Conservation (phyloP, 2,329 filamentous ascomycete species). For the Epichloe uncinata region DNA sequence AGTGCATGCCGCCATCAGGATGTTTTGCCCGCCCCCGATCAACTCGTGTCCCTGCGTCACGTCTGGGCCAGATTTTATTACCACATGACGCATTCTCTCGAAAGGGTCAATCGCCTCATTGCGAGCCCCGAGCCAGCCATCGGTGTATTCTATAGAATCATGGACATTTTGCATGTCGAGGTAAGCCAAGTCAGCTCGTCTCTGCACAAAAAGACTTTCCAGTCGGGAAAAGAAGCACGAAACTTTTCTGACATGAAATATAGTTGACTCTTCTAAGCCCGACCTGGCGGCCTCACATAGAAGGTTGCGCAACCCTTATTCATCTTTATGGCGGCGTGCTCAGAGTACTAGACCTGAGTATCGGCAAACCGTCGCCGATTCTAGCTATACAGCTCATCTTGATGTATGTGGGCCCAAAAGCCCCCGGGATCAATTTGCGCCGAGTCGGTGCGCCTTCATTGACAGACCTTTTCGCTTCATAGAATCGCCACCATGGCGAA, state of each 20-base stretch:
- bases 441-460: background rate
- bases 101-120: slow-evolving; percentile 1
- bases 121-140: background rate
- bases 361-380: slow-evolving; percentile 2
- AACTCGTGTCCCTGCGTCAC: background rate
- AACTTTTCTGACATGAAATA: background rate
- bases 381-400: slow-evolving; percentile 4
- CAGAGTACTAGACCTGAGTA: slow-evolving; percentile 1
- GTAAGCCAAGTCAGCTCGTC: background rate
- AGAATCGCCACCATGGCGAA: slow-evolving; percentile 4
- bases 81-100: slow-evolving; percentile 3
- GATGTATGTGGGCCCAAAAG: background rate
- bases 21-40: slow-evolving; percentile 1
- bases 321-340: slow-evolving; percentile 2
- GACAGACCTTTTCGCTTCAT: background rate
- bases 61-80: slow-evolving; percentile 1
- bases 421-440: background rate
- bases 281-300: slow-evolving; percentile 3
- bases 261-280: slow-evolving; percentile 2
- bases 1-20: background rate
- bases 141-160: slow-evolving; percentile 3
- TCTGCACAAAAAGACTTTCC: background rate
- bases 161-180: slow-evolving; percentile 5
- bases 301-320: slow-evolving; percentile 3
- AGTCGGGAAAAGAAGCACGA: no score